Percentiles rank a stretch among this genome's conserved stretches.
Conservation (phyloP, 2,329 filamentous ascomycete species). For the Nemania sp. region DNA sequence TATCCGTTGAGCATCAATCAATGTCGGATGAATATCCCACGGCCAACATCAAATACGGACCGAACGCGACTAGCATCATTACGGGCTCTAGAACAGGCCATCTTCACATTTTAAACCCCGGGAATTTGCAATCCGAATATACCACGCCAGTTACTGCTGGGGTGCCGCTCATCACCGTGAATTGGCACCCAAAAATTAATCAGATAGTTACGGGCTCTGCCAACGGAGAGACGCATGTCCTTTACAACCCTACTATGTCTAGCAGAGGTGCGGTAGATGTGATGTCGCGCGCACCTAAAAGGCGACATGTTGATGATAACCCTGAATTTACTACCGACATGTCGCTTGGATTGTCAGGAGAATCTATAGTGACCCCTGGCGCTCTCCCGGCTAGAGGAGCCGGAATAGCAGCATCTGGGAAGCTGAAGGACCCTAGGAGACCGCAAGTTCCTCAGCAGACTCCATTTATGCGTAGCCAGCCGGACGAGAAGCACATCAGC, state of each 20-base stretch:
- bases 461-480: constrained; percentile 90
- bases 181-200: constrained; percentile 95
- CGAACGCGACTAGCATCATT: constrained; percentile 84
- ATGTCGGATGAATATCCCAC: constrained; percentile 87
- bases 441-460: constrained; percentile 88
- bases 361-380: constrained; percentile 80
- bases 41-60: constrained; percentile 89
- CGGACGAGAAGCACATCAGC: constrained; percentile 89
- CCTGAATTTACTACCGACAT: constrained; percentile 87
- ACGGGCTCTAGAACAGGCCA: constrained; percentile 89
- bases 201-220: constrained; percentile 95
- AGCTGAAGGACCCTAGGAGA: constrained; percentile 80
- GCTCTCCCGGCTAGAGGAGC: constrained; percentile 68
- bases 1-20: constrained; percentile 81
- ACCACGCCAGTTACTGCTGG: constrained; percentile 90
- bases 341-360: constrained; percentile 82
- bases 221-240: constrained; percentile 87
- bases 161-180: constrained; percentile 82
- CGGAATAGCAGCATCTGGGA: constrained; percentile 82
- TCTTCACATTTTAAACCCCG: constrained; percentile 92
- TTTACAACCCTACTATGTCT: constrained; percentile 91
- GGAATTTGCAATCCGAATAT: constrained; percentile 85
- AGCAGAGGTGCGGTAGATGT: constrained; percentile 84
- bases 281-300: constrained; percentile 94
- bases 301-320: constrained; percentile 94